phyloP scores from a whole-genome alignment of 192 early-diverging fungal genomes.

The Linnemannia hyalina region DNA sequence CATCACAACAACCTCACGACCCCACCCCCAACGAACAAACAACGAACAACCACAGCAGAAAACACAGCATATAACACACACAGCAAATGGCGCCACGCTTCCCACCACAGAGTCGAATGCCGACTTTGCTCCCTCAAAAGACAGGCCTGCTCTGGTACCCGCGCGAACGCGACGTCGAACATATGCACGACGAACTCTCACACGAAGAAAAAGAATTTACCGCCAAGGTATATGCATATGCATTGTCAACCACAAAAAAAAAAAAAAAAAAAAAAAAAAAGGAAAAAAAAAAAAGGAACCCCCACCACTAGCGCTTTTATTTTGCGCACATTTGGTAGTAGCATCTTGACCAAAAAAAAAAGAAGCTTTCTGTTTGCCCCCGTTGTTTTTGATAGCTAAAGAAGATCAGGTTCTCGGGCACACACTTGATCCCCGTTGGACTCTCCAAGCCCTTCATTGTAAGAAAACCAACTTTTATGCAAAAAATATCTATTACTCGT shows the following conservation, averaged over 20 bases:
- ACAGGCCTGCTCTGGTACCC: slow-evolving; percentile 45
- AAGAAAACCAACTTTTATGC: neutral
- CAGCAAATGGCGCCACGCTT: slow-evolving; percentile 27
- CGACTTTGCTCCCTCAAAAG: slow-evolving; percentile 35
- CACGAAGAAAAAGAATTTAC: slow-evolving; percentile 25
- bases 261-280: no score
- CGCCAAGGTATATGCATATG: slow-evolving; percentile 5
- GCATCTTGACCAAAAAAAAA: no score
- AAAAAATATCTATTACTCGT: neutral
- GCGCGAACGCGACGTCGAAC: slow-evolving; percentile 14
- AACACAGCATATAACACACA: neutral
- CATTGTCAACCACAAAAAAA: no score
- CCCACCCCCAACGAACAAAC: neutral
- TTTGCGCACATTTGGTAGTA: no score
- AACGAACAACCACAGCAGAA: neutral
- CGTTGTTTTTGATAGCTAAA: slow-evolving; percentile 12
- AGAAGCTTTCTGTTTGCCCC: neutral
- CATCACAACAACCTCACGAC: neutral
- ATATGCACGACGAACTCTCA: slow-evolving; percentile 30
- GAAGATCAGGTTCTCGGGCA: slow-evolving; percentile 9
- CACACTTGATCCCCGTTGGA: slow-evolving; percentile 30
- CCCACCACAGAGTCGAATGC: slow-evolving; percentile 46
- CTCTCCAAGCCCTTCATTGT: slow-evolving; percentile 26
- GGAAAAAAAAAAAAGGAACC: no score
- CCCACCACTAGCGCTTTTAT: no score